phyloP scores from a whole-genome alignment of 2,329 filamentous ascomycete species.

The Verticillium klebahnii region DNA sequence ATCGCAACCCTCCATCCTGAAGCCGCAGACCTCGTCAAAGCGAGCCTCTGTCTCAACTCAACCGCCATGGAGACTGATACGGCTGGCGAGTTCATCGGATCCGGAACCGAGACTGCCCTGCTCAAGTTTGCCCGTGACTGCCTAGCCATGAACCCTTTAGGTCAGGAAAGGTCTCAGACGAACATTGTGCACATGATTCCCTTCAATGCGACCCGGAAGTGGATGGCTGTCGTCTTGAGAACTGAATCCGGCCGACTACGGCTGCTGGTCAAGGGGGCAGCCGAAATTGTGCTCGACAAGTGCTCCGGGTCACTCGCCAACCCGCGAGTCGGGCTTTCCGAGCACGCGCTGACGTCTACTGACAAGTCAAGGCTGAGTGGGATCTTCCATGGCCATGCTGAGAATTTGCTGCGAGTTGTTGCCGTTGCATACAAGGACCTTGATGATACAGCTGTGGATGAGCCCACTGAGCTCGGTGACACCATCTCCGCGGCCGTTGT shows the following conservation, averaged over 20 bases:
- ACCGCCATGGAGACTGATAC: conserved; percentile 55
- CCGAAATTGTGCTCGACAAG: conserved; percentile 38
- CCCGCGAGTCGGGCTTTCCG: conserved; percentile 11
- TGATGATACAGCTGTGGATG: conserved; percentile 55
- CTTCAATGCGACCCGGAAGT: conserved; percentile 47
- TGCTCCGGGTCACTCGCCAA: conserved; percentile 30
- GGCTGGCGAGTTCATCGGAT: conserved; percentile 62
- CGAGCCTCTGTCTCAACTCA: conserved; percentile 65
- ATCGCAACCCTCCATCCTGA: conserved; percentile 9
- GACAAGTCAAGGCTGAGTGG: conserved; percentile 15
- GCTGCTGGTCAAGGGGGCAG: conserved; percentile 49
- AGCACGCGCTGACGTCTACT: conserved; percentile 4
- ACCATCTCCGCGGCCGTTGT: conserved; percentile 26
- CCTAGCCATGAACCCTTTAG: conserved; percentile 58
- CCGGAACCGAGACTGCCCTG: conserved; percentile 73
- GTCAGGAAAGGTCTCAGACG: conserved; percentile 57
- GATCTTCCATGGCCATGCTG: conserved; percentile 31
- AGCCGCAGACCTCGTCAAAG: conserved; percentile 37
- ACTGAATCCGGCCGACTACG: conserved; percentile 50
- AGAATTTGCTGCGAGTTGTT: conserved; percentile 34
- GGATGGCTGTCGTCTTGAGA: conserved; percentile 62
- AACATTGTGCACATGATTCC: conserved; percentile 38
- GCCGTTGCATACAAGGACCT: conserved; percentile 39
- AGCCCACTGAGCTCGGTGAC: conserved; percentile 37
- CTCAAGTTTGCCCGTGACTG: conserved; percentile 64